phyloP scores from a whole-genome alignment of 108 stramenopile species.

The Nannochloropsis gaditana region DNA sequence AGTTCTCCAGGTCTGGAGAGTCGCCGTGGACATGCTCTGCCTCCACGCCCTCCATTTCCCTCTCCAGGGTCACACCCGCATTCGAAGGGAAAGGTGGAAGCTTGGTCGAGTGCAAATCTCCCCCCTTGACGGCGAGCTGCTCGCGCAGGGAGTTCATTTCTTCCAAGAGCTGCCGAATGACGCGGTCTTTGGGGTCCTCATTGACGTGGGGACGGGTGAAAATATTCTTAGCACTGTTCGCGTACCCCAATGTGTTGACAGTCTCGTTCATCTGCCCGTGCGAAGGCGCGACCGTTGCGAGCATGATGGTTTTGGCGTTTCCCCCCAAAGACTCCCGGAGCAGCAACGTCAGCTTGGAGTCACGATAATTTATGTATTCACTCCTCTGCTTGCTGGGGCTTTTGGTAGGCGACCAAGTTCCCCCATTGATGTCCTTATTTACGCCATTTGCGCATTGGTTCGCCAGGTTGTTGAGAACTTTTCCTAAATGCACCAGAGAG shows the following conservation, averaged over 20 bases:
- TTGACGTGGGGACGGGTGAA: slow-evolving; percentile 74
- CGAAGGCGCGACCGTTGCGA: slow-evolving; percentile 18
- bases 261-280: slow-evolving; percentile 63
- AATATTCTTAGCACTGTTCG: slow-evolving; percentile 91
- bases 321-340: slow-evolving; percentile 92
- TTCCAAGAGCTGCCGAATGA: slow-evolving; percentile 4
- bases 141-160: neutral
- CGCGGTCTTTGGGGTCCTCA: slow-evolving; percentile 55
- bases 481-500: neutral
- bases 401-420: neutral
- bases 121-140: neutral
- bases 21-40: neutral
- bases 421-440: neutral
- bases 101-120: neutral
- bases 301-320: slow-evolving; percentile 58
- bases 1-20: too few species aligned
- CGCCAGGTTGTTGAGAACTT: neutral
- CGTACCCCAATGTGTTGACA: slow-evolving; percentile 80
- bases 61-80: neutral
- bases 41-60: neutral
- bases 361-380: slow-evolving; percentile 66
- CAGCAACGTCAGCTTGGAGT: slow-evolving; percentile 89
- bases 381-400: neutral
- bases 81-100: neutral
- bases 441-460: neutral